Percentiles rank a stretch among this genome's conserved stretches.
These are phyloP conservation scores for Cercophora sp. DNA, from an alignment of 495 filamentous ascomycete genomes.

Conservation along the genomic window DNA sequence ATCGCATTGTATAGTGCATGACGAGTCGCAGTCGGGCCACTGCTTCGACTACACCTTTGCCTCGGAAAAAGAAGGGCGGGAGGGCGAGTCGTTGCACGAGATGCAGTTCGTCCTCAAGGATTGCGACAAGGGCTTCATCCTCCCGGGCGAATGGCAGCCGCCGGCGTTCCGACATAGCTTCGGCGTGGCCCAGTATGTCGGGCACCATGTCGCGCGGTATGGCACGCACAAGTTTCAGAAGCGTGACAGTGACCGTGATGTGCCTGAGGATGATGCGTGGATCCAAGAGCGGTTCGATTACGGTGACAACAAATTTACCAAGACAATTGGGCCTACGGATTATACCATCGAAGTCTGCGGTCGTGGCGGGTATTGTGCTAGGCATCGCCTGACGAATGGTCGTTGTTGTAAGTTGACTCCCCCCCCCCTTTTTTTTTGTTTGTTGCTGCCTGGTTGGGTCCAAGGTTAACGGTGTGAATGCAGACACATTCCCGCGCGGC, in stretches of 20 bases:
- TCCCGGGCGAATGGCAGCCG: slow-evolving; percentile 19
- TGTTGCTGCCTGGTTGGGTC: no score
- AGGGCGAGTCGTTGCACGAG: background rate
- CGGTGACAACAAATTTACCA: background rate
- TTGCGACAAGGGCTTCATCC: slow-evolving; percentile 13
- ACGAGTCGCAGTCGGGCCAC: no score
- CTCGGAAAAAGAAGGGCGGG: background rate
- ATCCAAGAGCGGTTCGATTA: background rate
- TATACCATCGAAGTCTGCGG: slow-evolving; percentile 14
- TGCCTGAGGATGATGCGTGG: slow-evolving; percentile 3
- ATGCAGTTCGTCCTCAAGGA: slow-evolving; percentile 11
- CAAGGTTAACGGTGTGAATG: no score
- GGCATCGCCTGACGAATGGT: slow-evolving; percentile 10
- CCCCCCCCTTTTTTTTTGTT: background rate
- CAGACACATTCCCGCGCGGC: slow-evolving; percentile 17
- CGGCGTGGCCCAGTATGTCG: background rate
- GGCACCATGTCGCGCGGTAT: slow-evolving; percentile 6
- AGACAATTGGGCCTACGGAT: slow-evolving; percentile 9
- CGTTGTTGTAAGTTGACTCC: slow-evolving; percentile 6
- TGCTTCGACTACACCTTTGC: slow-evolving; percentile 16
- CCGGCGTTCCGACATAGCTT: slow-evolving; percentile 9
- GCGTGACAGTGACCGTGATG: background rate
- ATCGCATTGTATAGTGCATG: no score
- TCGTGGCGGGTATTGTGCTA: slow-evolving; percentile 14
- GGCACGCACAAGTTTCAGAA: background rate